Conservation (phyloP, 2,329 filamentous ascomycete genomes). For the Aulographum hederae region DNA sequence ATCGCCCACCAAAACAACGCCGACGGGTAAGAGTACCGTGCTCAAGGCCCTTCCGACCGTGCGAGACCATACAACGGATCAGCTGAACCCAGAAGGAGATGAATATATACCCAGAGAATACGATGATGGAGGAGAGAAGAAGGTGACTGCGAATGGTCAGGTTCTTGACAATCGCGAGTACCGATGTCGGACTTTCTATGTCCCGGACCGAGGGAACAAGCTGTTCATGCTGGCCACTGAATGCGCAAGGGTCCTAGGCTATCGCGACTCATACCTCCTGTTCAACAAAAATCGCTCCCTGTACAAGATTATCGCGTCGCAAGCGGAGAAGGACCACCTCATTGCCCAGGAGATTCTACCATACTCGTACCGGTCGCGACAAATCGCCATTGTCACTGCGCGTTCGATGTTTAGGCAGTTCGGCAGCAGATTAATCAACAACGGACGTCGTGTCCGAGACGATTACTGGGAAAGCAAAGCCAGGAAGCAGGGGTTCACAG, state of each 20-base stretch:
- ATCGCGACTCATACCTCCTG: constrained; percentile 90
- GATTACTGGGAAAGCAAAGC: constrained; percentile 99
- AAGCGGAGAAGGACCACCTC: constrained; percentile 89
- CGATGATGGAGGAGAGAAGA: constrained; percentile 85
- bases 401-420: constrained; percentile 98
- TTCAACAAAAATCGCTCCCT: constrained; percentile 98
- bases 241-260: constrained; percentile 82
- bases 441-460: constrained; percentile 79
- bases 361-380: constrained; percentile 93
- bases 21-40: constrained; percentile 56
- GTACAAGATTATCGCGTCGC: constrained; percentile 93
- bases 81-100: constrained; percentile 73
- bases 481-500: constrained; percentile 91
- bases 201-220: constrained; percentile 79
- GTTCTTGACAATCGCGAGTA: constrained; percentile 72
- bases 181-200: constrained; percentile 80
- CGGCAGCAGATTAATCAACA: constrained; percentile 79
- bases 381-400: constrained; percentile 95
- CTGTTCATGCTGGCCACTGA: constrained; percentile 98
- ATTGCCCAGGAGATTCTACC: constrained; percentile 90
- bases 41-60: constrained; percentile 92
- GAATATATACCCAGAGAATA: constrained; percentile 90
- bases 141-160: constrained; percentile 70
- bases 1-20: constrained; percentile 61
- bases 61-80: constrained; percentile 90